phyloP scores from a whole-genome alignment of 768 basidiomycete genomes.

The Tremella fuciformis region DNA sequence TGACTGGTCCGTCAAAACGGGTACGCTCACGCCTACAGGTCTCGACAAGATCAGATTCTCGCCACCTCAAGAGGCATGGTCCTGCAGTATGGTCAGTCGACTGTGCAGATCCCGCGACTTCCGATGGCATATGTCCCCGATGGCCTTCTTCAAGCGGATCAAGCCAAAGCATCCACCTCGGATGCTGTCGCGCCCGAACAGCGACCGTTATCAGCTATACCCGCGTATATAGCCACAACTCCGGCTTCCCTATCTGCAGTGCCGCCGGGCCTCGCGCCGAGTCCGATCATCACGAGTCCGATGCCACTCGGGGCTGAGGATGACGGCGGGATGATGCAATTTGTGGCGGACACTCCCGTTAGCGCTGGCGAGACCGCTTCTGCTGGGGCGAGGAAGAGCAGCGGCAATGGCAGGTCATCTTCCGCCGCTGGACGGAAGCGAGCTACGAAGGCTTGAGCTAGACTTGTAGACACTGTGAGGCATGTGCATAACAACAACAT shows the following conservation, averaged over 20 bases:
- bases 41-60: neutral
- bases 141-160: too few relatives aligned
- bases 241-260: too few relatives aligned
- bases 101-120: too few relatives aligned
- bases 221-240: too few relatives aligned
- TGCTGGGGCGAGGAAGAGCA: neutral
- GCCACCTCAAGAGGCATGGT: too few relatives aligned
- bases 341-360: neutral
- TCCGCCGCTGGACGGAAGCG: neutral
- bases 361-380: neutral
- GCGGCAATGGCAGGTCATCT: neutral
- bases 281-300: neutral
- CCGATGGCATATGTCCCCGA: too few relatives aligned
- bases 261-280: neutral
- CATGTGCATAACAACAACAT: constrained; percentile 4
- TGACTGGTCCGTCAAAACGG: constrained; percentile 4
- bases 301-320: neutral
- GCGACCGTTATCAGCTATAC: too few relatives aligned
- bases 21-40: constrained; percentile 4
- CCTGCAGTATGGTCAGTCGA: too few relatives aligned
- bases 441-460: neutral
- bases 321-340: neutral
- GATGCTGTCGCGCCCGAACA: too few relatives aligned
- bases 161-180: too few relatives aligned
- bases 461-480: neutral